These are phyloP conservation scores for Talaromyces amestolkiae DNA, from an alignment of 2,329 filamentous ascomycete genomes.

Conservation along the genomic window DNA sequence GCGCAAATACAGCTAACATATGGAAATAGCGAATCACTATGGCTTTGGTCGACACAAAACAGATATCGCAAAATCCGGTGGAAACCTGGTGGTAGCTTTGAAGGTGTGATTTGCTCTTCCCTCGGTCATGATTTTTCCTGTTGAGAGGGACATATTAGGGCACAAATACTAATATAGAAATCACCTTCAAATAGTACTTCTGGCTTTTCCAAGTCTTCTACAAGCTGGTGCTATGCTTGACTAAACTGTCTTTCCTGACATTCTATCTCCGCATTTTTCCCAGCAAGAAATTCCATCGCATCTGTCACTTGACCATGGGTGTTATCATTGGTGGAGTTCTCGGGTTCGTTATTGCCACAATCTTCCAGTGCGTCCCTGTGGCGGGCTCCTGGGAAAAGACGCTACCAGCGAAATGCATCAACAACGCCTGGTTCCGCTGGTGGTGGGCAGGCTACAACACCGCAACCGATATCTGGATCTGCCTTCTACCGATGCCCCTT, in stretches of 20 bases:
- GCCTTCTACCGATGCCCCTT: constrained; percentile 49
- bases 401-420: constrained; percentile 49
- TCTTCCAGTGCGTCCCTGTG: constrained; percentile 51
- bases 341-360: constrained; percentile 21
- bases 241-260: constrained; percentile 21
- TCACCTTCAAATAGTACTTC: constrained; percentile 15
- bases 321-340: constrained; percentile 19
- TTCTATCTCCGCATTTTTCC: constrained; percentile 23
- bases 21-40: constrained; percentile 18
- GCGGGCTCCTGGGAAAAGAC: constrained; percentile 49
- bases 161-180: not conserved
- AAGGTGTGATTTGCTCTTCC: constrained; percentile 14
- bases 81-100: constrained; percentile 15
- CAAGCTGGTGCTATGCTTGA: constrained; percentile 22
- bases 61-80: constrained; percentile 19
- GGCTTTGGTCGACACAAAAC: constrained; percentile 20
- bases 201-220: constrained; percentile 23
- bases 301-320: constrained; percentile 20
- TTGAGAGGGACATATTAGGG: too few species aligned
- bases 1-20: not conserved
- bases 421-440: constrained; percentile 48
- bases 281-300: constrained; percentile 19
- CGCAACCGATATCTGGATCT: constrained; percentile 44
- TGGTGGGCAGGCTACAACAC: constrained; percentile 23
- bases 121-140: not conserved